Percentiles rank a stretch among this genome's conserved stretches.
These are phyloP conservation scores for Phytophthora sp. DNA, from an alignment of 352 stramenopile genomes.

Conservation along the genomic window DNA sequence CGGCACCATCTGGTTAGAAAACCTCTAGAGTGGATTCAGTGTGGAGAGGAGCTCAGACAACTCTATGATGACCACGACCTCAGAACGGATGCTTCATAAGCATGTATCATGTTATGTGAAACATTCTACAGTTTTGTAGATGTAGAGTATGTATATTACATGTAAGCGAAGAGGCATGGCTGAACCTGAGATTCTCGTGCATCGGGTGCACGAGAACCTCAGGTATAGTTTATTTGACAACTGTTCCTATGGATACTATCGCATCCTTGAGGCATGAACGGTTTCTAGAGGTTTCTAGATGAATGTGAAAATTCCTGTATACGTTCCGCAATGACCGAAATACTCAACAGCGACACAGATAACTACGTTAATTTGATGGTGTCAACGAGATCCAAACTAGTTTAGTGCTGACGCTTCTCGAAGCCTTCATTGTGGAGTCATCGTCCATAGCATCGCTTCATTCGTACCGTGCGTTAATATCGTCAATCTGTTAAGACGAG, in stretches of 20 bases:
- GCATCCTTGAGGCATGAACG: too few species aligned
- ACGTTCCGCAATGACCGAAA: not conserved
- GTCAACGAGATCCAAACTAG: not conserved
- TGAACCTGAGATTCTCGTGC: too few species aligned
- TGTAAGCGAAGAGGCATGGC: too few species aligned
- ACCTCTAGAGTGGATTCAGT: not conserved
- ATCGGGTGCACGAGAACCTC: too few species aligned
- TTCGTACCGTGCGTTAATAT: too few species aligned
- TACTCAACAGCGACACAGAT: not conserved
- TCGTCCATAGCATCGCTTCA: too few species aligned
- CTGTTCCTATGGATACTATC: too few species aligned
- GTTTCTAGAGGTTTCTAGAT: too few species aligned
- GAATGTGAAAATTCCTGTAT: not conserved
- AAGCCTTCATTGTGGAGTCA: not conserved
- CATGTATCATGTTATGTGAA: too few species aligned
- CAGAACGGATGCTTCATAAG: not conserved
- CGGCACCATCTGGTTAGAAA: not conserved
- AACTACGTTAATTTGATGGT: not conserved
- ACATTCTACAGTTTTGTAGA: too few species aligned
- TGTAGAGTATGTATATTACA: too few species aligned
- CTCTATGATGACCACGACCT: not conserved
- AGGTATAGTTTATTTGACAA: too few species aligned
- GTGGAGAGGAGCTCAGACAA: not conserved
- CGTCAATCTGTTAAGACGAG: not conserved
- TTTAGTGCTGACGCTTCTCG: not conserved